Conservation (phyloP, 805 yeast genomes). For the Komagataella phaffii region DNA sequence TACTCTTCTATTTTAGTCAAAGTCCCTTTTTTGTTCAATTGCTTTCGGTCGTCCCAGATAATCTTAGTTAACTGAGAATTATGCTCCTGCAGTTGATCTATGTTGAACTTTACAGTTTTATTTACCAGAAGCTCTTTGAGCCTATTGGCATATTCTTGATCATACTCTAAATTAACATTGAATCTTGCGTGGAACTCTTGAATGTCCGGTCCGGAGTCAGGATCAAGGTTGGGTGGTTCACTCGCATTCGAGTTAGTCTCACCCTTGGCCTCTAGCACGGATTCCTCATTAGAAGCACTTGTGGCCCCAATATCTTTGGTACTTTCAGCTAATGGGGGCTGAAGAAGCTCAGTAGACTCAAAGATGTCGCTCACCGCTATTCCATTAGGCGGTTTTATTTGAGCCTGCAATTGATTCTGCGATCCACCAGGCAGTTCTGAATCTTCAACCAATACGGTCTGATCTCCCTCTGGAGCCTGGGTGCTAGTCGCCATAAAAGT, state of each 20-base stretch:
- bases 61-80: slow-evolving; percentile 60
- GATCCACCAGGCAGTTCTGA: slow-evolving; percentile 1
- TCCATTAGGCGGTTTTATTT: not conserved
- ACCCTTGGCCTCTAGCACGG: not conserved
- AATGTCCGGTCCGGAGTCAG: not conserved
- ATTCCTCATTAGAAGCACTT: not conserved
- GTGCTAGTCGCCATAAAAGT: not conserved
- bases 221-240: not conserved
- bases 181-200: not conserved
- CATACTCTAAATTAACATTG: not conserved
- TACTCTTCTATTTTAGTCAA: slow-evolving; percentile 18
- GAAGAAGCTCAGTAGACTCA: not conserved
- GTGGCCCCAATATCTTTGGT: not conserved
- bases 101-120: slow-evolving; percentile 23
- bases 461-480: not conserved
- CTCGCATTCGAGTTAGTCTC: not conserved
- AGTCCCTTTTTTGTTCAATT: slow-evolving; percentile 28
- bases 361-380: slow-evolving; percentile 2
- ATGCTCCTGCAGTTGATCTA: slow-evolving; percentile 47
- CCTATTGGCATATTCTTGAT: not conserved
- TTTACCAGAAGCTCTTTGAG: slow-evolving; percentile 21
- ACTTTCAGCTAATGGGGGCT: not conserved
- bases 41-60: slow-evolving; percentile 53
- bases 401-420: slow-evolving; percentile 1
- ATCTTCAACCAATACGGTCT: not conserved